Percentiles rank a stretch among this genome's conserved stretches.
Conservation (phyloP, 352 stramenopile species). For the Phytophthora europaea region DNA sequence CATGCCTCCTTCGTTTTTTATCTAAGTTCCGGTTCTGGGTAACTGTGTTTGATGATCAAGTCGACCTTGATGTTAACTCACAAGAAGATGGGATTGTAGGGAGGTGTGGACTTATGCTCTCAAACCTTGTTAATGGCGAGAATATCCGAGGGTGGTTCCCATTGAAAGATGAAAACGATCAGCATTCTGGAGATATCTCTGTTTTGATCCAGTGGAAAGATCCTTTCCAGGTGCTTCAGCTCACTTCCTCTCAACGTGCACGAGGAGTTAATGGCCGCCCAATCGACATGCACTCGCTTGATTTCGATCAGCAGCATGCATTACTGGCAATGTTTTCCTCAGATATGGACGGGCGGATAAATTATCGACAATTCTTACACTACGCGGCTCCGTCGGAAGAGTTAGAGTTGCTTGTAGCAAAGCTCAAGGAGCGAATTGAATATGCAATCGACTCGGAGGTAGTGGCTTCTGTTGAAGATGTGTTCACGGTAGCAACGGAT, state of each 20-base stretch:
- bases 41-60: slow-evolving; percentile 89
- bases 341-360: slow-evolving; percentile 70
- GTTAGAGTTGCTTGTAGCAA: slow-evolving; percentile 64
- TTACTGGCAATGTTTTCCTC: slow-evolving; percentile 69
- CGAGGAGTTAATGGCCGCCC: slow-evolving; percentile 36
- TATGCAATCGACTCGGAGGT: slow-evolving; percentile 63
- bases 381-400: slow-evolving; percentile 65
- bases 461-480: slow-evolving; percentile 52
- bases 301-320: slow-evolving; percentile 79
- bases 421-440: slow-evolving; percentile 72
- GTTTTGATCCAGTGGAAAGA: slow-evolving; percentile 84
- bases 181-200: slow-evolving; percentile 71
- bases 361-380: slow-evolving; percentile 77
- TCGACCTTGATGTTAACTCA: slow-evolving; percentile 41
- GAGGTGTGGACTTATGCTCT: slow-evolving; percentile 72
- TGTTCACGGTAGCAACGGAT: slow-evolving; percentile 28
- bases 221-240: slow-evolving; percentile 73
- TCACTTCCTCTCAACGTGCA: slow-evolving; percentile 47
- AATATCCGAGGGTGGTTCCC: slow-evolving; percentile 76
- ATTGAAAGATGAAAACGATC: slow-evolving; percentile 67
- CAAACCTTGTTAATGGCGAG: slow-evolving; percentile 77
- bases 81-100: slow-evolving; percentile 78
- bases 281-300: slow-evolving; percentile 63
- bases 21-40: slow-evolving; percentile 83
- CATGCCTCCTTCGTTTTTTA: slow-evolving; percentile 85